These are phyloP conservation scores for Lentinula novae-zelandiae DNA, from an alignment of 1,284 basidiomycete species.

Conservation along the genomic window DNA sequence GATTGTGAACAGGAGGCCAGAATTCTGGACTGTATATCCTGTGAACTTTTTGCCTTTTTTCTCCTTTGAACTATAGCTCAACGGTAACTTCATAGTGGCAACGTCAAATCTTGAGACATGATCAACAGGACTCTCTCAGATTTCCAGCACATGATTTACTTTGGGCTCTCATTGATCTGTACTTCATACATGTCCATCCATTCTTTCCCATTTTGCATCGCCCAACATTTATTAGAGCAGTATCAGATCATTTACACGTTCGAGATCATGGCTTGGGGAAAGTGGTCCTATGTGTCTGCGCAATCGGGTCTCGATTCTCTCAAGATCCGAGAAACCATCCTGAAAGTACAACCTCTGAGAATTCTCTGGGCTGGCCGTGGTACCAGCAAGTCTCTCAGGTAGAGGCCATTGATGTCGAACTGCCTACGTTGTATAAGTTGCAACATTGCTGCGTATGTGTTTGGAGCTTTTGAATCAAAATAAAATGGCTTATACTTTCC, in stretches of 20 bases:
- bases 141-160: constrained; percentile 36
- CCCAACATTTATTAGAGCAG: constrained; percentile 38
- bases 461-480: background rate
- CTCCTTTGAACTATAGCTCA: background rate
- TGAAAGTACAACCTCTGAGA: constrained; percentile 18
- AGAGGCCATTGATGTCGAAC: background rate
- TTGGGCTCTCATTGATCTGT: constrained; percentile 38
- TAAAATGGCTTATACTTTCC: background rate
- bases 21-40: constrained; percentile 7
- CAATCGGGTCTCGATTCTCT: constrained; percentile 41
- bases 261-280: constrained; percentile 37
- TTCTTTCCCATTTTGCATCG: constrained; percentile 43
- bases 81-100: constrained; percentile 3
- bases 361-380: constrained; percentile 36
- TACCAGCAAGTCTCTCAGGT: constrained; percentile 27
- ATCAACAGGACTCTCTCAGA: constrained; percentile 13
- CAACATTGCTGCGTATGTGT: constrained; percentile 5
- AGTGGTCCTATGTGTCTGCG: constrained; percentile 44
- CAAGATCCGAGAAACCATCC: constrained; percentile 42
- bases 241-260: constrained; percentile 32
- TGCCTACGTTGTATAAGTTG: background rate
- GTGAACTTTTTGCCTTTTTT: constrained; percentile 1
- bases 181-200: constrained; percentile 37
- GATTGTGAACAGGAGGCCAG: background rate
- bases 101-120: background rate